Evolutionary conservation across 73 alveolate species (phyloP).

Genomic region (Paramecium pentaurelia): DNA sequence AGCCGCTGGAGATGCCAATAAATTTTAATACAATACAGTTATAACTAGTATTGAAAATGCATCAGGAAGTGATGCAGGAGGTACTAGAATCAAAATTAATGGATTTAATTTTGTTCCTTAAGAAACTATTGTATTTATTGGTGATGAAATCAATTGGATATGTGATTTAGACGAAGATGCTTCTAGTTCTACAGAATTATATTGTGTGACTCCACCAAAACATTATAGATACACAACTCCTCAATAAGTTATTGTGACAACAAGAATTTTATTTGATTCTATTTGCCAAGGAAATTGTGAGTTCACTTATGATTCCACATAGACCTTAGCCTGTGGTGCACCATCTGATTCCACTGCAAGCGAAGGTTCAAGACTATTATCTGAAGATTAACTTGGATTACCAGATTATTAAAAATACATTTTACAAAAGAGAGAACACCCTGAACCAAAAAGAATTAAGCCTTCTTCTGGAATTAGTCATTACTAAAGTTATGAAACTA

Average conservation of each 20-base stretch:
- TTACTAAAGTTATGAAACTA: neutral
- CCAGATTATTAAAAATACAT: neutral
- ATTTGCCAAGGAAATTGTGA: neutral
- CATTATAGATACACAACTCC: neutral
- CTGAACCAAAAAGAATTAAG: neutral
- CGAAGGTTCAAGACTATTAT: neutral
- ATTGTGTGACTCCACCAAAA: slow-evolving; percentile 6
- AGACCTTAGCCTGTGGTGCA: neutral
- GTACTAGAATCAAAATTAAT: neutral
- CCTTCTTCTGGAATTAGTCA: neutral
- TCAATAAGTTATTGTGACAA: neutral
- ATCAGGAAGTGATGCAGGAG: slow-evolving; percentile 39
- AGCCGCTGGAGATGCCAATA: neutral
- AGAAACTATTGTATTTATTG: slow-evolving; percentile 23
- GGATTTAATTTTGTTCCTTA: neutral
- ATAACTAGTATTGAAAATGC: neutral
- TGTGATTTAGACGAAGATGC: slow-evolving; percentile 25
- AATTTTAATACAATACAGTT: neutral
- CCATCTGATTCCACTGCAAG: neutral
- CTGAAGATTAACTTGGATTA: neutral
- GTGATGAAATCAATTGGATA: slow-evolving; percentile 3
- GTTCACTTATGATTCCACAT: neutral
- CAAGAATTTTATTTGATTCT: slow-evolving; percentile 15
- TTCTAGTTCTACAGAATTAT: neutral
- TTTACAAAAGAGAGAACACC: neutral